phyloP scores from a whole-genome alignment of 23 red algal genomes.

The Gracilaria domingensis region DNA sequence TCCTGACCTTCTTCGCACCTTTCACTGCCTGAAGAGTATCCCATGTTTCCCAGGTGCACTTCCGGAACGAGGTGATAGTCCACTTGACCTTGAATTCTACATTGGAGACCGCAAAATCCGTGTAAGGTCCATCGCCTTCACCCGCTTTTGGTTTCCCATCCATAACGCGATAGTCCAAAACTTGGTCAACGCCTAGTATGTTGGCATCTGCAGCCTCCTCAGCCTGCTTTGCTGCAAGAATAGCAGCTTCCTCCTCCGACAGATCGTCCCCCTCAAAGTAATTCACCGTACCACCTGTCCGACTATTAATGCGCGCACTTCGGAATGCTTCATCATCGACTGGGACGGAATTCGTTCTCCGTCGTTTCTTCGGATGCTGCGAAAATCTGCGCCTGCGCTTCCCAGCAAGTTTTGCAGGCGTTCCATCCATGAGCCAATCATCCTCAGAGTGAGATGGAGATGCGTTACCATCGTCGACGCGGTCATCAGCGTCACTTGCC shows the following conservation, averaged over 20 bases:
- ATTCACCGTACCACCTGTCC: conserved; percentile 59
- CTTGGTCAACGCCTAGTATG: conserved; percentile 35
- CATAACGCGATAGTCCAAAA: conserved; percentile 63
- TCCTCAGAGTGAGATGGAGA: conserved; percentile 69
- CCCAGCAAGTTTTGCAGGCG: neutral
- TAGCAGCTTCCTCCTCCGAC: conserved; percentile 31
- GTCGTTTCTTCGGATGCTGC: conserved; percentile 35
- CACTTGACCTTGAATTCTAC: conserved; percentile 94
- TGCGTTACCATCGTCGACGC: neutral
- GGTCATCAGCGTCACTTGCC: conserved; percentile 32
- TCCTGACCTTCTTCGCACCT: conserved; percentile 83
- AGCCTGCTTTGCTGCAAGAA: conserved; percentile 21
- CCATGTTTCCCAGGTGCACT: conserved; percentile 79
- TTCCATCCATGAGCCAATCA: conserved; percentile 57
- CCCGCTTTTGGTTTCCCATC: conserved; percentile 15
- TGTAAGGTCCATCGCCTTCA: conserved; percentile 36
- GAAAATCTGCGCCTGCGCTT: neutral
- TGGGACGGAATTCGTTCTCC: conserved; percentile 20
- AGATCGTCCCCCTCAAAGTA: conserved; percentile 68
- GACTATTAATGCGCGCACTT: conserved; percentile 47
- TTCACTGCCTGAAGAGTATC: conserved; percentile 57
- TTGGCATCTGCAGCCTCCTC: conserved; percentile 45
- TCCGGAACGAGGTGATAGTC: conserved; percentile 67
- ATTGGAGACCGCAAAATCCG: conserved; percentile 71
- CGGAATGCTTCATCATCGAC: conserved; percentile 55